Percentiles rank a stretch among this genome's conserved stretches.
phyloP scores from a whole-genome alignment of 768 basidiomycete genomes.

The Crepidotus variabilis region DNA sequence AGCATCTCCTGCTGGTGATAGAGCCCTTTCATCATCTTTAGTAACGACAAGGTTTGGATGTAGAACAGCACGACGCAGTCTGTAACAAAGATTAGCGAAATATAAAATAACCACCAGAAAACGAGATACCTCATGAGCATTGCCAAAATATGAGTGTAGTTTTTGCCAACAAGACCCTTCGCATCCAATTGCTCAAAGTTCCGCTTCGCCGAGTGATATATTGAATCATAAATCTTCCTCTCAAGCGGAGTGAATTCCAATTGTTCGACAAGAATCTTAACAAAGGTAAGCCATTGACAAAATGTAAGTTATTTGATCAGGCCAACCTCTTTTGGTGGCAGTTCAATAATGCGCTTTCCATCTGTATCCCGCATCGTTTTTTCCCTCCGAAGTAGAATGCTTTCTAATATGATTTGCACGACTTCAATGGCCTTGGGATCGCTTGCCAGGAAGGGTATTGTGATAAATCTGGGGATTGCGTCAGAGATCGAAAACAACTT shows the following conservation, averaged over 20 bases:
- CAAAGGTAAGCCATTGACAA: not conserved
- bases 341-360: slow-evolving; percentile 83
- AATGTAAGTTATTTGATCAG: not conserved
- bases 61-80: slow-evolving; percentile 86
- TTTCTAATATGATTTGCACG: slow-evolving; percentile 92
- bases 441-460: slow-evolving; percentile 84
- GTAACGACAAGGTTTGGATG: slow-evolving; percentile 83
- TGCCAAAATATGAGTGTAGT: slow-evolving; percentile 85
- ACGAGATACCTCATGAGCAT: slow-evolving; percentile 84
- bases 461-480: slow-evolving; percentile 67
- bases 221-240: slow-evolving; percentile 83
- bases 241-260: slow-evolving; percentile 83
- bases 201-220: slow-evolving; percentile 75
- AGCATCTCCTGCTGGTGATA: slow-evolving; percentile 36
- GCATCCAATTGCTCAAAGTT: slow-evolving; percentile 78
- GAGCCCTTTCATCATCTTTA: slow-evolving; percentile 36
- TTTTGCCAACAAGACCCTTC: slow-evolving; percentile 74
- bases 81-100: slow-evolving; percentile 23
- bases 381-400: slow-evolving; percentile 81
- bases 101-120: not conserved
- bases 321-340: slow-evolving; percentile 78
- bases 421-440: slow-evolving; percentile 94
- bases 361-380: slow-evolving; percentile 88
- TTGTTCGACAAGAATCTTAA: slow-evolving; percentile 60
- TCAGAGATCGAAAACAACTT: not conserved